These are phyloP conservation scores for Simmondsia chinensis DNA, from an alignment of 148 eudicot species.

Conservation along the genomic window DNA sequence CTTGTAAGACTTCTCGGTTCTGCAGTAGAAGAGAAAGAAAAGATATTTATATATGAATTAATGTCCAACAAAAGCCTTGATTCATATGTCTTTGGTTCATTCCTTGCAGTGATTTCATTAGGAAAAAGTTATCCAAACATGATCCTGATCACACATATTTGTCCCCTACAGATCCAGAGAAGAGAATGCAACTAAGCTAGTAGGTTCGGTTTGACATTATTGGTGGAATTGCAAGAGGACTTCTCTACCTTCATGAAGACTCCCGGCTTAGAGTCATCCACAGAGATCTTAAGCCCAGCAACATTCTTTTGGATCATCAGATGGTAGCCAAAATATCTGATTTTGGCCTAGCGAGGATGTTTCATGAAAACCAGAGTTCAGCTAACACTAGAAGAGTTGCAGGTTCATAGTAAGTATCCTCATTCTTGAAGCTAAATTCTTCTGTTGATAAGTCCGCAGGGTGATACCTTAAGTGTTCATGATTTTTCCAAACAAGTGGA, in stretches of 20 bases:
- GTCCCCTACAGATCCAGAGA: slow-evolving; percentile 1
- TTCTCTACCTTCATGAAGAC: slow-evolving; percentile 13
- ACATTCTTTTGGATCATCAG: slow-evolving; percentile 6
- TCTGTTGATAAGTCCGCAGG: neutral
- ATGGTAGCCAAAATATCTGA: slow-evolving; percentile 9
- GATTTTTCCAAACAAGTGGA: slow-evolving; percentile 11
- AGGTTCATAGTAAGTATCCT: slow-evolving; percentile 16
- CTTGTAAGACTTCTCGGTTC: slow-evolving; percentile 14
- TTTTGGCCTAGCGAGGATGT: slow-evolving; percentile 11
- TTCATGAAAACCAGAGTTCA: neutral
- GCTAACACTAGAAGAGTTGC: slow-evolving; percentile 10
- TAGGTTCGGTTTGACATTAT: slow-evolving; percentile 4
- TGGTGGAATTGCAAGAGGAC: slow-evolving; percentile 10
- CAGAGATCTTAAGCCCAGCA: slow-evolving; percentile 15
- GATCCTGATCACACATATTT: no score
- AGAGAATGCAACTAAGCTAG: neutral
- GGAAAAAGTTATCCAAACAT: no score
- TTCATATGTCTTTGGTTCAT: slow-evolving; percentile 9
- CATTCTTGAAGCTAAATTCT: slow-evolving; percentile 1
- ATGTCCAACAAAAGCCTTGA: slow-evolving; percentile 12
- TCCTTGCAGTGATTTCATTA: no score
- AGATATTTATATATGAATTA: slow-evolving; percentile 16
- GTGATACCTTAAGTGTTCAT: slow-evolving; percentile 7
- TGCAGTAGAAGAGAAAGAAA: slow-evolving; percentile 6
- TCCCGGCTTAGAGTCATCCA: slow-evolving; percentile 14